Percentiles rank a stretch among this genome's conserved stretches.
Evolutionary conservation across 2,329 filamentous ascomycete genomes (phyloP).

Genomic region (Xylogone sp.): DNA sequence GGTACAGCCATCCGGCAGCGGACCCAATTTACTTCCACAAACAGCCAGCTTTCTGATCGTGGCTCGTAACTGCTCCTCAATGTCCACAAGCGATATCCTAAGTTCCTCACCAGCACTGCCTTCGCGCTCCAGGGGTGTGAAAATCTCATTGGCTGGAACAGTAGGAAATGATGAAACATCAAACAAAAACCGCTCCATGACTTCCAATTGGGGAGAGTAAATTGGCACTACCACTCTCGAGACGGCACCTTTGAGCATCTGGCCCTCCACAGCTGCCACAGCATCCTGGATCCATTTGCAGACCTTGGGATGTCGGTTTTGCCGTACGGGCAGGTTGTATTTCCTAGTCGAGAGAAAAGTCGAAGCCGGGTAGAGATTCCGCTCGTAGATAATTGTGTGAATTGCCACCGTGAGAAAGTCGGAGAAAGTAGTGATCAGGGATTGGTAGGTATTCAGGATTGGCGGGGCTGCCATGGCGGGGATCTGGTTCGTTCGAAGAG

Average conservation of each 20-base stretch:
- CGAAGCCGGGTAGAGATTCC: conserved; percentile 59
- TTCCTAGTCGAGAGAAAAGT: conserved; percentile 65
- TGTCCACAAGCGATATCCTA: conserved; percentile 50
- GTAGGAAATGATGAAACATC: conserved; percentile 34
- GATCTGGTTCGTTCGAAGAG: no score
- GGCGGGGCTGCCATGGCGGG: conserved; percentile 18
- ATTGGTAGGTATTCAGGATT: conserved; percentile 36
- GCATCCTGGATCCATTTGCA: conserved; percentile 68
- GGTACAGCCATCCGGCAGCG: conserved; percentile 62
- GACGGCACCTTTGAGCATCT: conserved; percentile 51
- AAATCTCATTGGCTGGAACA: conserved; percentile 28
- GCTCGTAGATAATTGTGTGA: conserved; percentile 67
- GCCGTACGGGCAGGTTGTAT: conserved; percentile 68
- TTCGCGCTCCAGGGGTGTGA: conserved; percentile 30
- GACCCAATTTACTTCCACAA: conserved; percentile 51
- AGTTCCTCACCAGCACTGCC: conserved; percentile 4
- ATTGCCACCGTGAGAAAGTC: conserved; percentile 66
- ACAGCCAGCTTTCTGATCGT: conserved; percentile 60
- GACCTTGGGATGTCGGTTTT: conserved; percentile 66
- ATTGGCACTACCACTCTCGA: conserved; percentile 32
- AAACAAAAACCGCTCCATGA: conserved; percentile 39
- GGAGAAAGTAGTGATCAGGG: conserved; percentile 54
- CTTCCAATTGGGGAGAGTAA: conserved; percentile 27
- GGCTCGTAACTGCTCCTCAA: conserved; percentile 70
- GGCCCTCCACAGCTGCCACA: conserved; percentile 54